phyloP scores from a whole-genome alignment of 345 rosid genomes.

The Passiflora organensis region DNA sequence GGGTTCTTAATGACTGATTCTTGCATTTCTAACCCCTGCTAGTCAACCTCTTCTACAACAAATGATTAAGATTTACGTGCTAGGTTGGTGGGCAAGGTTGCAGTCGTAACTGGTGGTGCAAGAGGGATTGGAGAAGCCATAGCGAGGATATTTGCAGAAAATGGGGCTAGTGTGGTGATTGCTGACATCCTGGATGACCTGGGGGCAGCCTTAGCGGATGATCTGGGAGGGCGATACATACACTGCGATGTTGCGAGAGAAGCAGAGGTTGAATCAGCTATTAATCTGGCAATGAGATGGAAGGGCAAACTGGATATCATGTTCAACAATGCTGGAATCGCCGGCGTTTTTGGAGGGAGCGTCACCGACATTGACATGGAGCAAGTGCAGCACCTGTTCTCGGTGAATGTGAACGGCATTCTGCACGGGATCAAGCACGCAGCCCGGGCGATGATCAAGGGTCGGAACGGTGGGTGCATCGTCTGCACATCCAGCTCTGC shows the following conservation, averaged over 20 bases:
- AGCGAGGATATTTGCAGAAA: constrained; percentile 54
- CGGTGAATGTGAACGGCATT: constrained; percentile 59
- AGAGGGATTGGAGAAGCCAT: constrained; percentile 87
- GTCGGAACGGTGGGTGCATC: constrained; percentile 53
- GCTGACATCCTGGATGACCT: constrained; percentile 65
- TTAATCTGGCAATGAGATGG: constrained; percentile 51
- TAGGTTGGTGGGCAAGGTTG: constrained; percentile 58
- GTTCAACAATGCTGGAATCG: constrained; percentile 40
- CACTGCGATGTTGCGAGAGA: constrained; percentile 74
- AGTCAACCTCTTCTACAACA: neutral
- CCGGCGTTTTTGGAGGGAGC: constrained; percentile 43
- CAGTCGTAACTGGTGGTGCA: constrained; percentile 76
- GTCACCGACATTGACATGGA: constrained; percentile 49
- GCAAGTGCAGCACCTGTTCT: constrained; percentile 31
- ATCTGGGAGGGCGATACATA: constrained; percentile 57
- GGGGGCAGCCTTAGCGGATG: constrained; percentile 44
- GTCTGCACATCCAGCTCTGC: constrained; percentile 81
- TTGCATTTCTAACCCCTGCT: neutral
- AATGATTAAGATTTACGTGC: too few species aligned
- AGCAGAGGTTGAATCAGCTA: constrained; percentile 52
- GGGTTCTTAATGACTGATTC: neutral
- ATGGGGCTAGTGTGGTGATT: constrained; percentile 62
- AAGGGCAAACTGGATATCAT: constrained; percentile 50
- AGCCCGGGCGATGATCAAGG: constrained; percentile 59
- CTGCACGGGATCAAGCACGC: constrained; percentile 80